Conservation (phyloP, 805 yeast genomes). For the Brettanomyces bruxellensis region DNA sequence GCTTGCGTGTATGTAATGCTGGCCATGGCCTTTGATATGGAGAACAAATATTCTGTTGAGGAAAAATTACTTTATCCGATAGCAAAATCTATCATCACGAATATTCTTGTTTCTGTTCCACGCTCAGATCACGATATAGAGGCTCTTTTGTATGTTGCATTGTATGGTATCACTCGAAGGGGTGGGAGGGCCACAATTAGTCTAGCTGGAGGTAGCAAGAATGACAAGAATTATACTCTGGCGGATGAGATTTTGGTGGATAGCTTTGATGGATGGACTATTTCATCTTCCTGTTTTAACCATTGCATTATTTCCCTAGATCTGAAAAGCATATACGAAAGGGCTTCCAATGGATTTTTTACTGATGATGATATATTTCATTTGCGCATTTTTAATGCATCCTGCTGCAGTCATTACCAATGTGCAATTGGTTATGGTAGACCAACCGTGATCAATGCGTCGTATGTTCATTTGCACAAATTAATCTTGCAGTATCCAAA, state of each 20-base stretch:
- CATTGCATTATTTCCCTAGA: constrained; percentile 39
- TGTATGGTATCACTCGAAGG: constrained; percentile 33
- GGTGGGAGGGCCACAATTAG: neutral
- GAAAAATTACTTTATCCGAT: constrained; percentile 38
- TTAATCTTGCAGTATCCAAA: constrained; percentile 39
- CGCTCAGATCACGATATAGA: constrained; percentile 53
- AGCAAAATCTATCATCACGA: constrained; percentile 40
- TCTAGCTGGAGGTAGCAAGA: constrained; percentile 40
- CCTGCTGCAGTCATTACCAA: constrained; percentile 43
- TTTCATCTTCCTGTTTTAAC: constrained; percentile 44
- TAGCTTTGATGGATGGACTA: constrained; percentile 37
- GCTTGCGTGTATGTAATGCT: constrained; percentile 44
- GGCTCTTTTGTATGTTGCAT: constrained; percentile 45
- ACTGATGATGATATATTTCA: constrained; percentile 38
- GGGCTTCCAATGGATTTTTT: constrained; percentile 21
- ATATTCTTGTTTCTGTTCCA: constrained; percentile 31
- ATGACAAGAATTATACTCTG: constrained; percentile 15
- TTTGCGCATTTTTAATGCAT: constrained; percentile 42
- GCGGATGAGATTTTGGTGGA: constrained; percentile 18
- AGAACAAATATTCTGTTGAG: constrained; percentile 37
- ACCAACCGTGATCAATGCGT: constrained; percentile 31
- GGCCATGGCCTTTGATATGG: constrained; percentile 50
- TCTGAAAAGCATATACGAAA: constrained; percentile 31
- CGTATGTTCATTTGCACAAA: constrained; percentile 29
- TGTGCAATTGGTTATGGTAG: constrained; percentile 41